Conservation (phyloP, 2,329 filamentous ascomycete genomes). For the Dactylonectria macrodidyma region DNA sequence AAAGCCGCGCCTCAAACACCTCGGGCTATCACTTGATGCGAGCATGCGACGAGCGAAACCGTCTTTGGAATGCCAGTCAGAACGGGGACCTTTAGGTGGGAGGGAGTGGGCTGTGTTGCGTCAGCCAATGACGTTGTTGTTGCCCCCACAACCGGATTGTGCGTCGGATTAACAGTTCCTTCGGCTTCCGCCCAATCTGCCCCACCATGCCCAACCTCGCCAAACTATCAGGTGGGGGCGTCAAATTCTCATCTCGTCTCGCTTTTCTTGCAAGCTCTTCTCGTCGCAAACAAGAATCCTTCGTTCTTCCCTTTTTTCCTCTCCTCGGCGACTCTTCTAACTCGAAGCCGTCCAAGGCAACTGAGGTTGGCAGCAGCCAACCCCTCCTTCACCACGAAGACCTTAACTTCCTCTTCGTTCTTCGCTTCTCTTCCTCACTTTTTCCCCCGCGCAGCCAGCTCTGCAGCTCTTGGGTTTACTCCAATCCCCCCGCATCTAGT, state of each 20-base stretch:
- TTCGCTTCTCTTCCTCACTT: constrained; percentile 69
- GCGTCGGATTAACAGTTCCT: constrained; percentile 35
- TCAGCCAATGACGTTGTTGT: constrained; percentile 47
- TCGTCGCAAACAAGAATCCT: constrained; percentile 43
- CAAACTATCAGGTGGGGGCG: constrained; percentile 43
- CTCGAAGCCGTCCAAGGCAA: constrained; percentile 48
- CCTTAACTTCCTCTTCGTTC: constrained; percentile 53
- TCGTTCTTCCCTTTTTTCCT: constrained; percentile 34
- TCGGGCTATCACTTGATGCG: constrained; percentile 32
- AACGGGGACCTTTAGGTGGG: background rate
- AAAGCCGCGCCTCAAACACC: constrained; percentile 22
- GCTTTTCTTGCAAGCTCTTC: constrained; percentile 40
- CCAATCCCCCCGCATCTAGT: constrained; percentile 67
- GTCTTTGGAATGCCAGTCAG: constrained; percentile 5
- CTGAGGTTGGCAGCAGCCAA: constrained; percentile 61
- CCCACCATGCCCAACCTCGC: constrained; percentile 46
- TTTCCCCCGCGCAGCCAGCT: constrained; percentile 75
- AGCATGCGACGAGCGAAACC: constrained; percentile 24
- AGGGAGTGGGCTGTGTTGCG: constrained; percentile 6
- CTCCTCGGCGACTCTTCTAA: constrained; percentile 42
- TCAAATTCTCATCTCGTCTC: constrained; percentile 52
- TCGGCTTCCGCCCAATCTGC: constrained; percentile 29
- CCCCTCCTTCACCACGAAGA: constrained; percentile 60
- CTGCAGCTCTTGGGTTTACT: constrained; percentile 71
- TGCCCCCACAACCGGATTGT: constrained; percentile 31